Conservation (phyloP, 306 rosid genomes). For the Datisca glomerata region DNA sequence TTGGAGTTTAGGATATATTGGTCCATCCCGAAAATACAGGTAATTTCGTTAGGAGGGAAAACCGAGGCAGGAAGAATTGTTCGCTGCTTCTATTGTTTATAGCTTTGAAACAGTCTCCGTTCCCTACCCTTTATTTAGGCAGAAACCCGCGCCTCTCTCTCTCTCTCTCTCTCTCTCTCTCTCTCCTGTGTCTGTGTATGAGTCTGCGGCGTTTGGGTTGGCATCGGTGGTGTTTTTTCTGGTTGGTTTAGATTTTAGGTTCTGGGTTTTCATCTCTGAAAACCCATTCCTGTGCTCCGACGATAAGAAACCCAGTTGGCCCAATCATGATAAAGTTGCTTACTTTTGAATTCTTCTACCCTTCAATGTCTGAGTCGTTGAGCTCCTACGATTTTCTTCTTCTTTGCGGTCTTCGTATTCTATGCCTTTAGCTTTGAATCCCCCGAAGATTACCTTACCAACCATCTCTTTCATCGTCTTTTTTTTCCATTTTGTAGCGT, state of each 20-base stretch:
- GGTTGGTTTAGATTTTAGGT: neutral
- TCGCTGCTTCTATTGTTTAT: neutral
- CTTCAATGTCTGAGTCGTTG: constrained; percentile 3
- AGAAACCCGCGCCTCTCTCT: constrained; percentile 7
- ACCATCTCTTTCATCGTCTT: neutral
- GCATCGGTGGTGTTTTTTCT: neutral
- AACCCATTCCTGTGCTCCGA: neutral
- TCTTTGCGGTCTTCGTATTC: constrained; percentile 5
- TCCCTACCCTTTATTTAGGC: no score
- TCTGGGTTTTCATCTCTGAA: neutral
- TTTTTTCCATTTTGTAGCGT: constrained; percentile 9
- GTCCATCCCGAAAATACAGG: constrained; percentile 5
- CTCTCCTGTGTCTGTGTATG: no score
- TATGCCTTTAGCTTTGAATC: constrained; percentile 22
- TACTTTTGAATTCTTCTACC: neutral
- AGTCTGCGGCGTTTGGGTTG: neutral
- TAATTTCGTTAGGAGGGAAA: constrained; percentile 11
- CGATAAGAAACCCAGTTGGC: neutral
- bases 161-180: neutral
- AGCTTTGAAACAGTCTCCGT: constrained; percentile 3
- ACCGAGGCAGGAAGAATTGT: constrained; percentile 2
- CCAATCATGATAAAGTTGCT: neutral
- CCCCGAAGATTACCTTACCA: constrained; percentile 16
- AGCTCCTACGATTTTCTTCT: constrained; percentile 12
- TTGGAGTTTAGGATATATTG: neutral